Conservation (phyloP, 2,329 filamentous ascomycete species). For the Elsinoe fawcettii region DNA sequence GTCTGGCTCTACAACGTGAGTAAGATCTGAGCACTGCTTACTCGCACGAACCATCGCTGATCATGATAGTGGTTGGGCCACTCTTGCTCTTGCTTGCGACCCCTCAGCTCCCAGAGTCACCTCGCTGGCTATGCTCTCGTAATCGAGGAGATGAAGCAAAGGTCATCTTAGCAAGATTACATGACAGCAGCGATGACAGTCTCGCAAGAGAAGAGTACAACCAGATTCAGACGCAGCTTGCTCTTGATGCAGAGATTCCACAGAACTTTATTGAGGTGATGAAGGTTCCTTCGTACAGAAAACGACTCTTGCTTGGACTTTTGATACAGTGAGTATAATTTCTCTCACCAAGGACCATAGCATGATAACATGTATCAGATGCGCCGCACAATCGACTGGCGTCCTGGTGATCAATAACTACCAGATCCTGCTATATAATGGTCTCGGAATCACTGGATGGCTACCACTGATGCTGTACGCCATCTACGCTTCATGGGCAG, state of each 20-base stretch:
- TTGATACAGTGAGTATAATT: not conserved
- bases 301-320: not conserved
- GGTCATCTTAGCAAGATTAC: conserved; percentile 36
- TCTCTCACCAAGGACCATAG: conserved; percentile 10
- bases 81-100: conserved; percentile 35
- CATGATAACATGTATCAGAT: conserved; percentile 24
- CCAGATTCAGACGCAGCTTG: conserved; percentile 39
- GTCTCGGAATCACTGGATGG: conserved; percentile 32
- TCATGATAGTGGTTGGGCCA: conserved; percentile 28
- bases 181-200: conserved; percentile 34
- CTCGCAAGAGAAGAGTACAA: conserved; percentile 36
- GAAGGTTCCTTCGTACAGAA: not conserved
- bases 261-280: conserved; percentile 32
- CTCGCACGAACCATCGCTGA: too few relatives aligned
- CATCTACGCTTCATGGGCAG: conserved; percentile 25
- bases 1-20: conserved; percentile 36
- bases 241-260: conserved; percentile 32
- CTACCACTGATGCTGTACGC: conserved; percentile 39
- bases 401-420: conserved; percentile 32
- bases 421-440: conserved; percentile 33
- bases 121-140: conserved; percentile 39
- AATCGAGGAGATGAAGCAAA: conserved; percentile 35
- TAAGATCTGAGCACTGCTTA: too few relatives aligned
- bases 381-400: conserved; percentile 18
- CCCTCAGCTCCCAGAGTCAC: conserved; percentile 36